Conservation (phyloP, 495 filamentous ascomycete genomes). For the Talaromyces borbonicus region DNA sequence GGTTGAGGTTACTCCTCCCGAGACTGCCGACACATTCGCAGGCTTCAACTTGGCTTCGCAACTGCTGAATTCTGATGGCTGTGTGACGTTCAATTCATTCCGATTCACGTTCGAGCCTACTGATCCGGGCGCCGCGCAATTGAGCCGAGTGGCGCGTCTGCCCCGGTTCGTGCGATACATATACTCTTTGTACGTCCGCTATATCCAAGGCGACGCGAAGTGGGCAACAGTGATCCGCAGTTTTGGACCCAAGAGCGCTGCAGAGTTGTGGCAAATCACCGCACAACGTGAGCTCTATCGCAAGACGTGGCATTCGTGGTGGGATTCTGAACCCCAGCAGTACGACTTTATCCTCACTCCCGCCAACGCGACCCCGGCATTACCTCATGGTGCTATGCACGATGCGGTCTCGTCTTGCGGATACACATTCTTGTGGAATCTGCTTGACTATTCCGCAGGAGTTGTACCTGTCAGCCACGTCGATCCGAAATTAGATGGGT, state of each 20-base stretch:
- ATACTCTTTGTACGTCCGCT: conserved; percentile 84
- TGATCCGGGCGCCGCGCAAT: conserved; percentile 68
- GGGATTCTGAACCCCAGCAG: conserved; percentile 51
- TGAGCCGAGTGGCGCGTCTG: conserved; percentile 62
- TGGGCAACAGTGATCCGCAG: conserved; percentile 69
- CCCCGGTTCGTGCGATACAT: conserved; percentile 68
- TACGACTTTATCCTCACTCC: conserved; percentile 76
- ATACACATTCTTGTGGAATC: conserved; percentile 92
- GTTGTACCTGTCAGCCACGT: conserved; percentile 84
- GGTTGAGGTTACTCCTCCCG: conserved; percentile 56
- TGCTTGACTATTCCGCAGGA: conserved; percentile 83
- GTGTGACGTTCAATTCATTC: conserved; percentile 68
- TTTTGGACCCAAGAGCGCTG: conserved; percentile 60
- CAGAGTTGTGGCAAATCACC: conserved; percentile 75
- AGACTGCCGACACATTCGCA: conserved; percentile 53
- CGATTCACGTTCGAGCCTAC: conserved; percentile 68
- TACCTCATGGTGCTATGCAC: conserved; percentile 81
- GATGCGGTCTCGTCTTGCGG: conserved; percentile 81
- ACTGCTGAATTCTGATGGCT: conserved; percentile 81
- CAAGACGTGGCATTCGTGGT: conserved; percentile 72
- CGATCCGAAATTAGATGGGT: conserved; percentile 54
- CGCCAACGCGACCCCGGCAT: conserved; percentile 84
- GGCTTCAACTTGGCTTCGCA: conserved; percentile 72
- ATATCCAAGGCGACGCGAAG: conserved; percentile 61
- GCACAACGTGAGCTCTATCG: conserved; percentile 67